Evolutionary conservation across 768 basidiomycete genomes (phyloP).

Genomic region (Mycena vitilis): DNA sequence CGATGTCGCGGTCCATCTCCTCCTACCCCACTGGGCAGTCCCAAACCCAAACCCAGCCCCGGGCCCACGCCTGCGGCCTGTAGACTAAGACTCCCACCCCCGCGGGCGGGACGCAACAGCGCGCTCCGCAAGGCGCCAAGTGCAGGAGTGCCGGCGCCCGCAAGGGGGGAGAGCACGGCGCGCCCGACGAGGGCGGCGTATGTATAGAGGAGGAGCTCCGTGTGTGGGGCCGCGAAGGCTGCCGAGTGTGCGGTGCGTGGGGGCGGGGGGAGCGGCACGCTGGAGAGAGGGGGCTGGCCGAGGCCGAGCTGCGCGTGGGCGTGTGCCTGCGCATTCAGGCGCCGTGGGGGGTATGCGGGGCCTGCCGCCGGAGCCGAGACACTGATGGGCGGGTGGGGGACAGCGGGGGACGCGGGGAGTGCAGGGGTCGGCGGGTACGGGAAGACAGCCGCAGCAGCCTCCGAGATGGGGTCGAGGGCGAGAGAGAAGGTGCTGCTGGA

Average conservation of each 20-base stretch:
- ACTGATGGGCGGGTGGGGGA: slow-evolving; percentile 27
- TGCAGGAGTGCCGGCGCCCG: slow-evolving; percentile 49
- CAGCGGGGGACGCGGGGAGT: slow-evolving; percentile 46
- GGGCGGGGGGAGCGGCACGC: slow-evolving; percentile 28
- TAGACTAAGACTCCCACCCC: slow-evolving; percentile 35
- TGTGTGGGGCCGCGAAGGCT: slow-evolving; percentile 60
- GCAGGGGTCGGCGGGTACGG: slow-evolving; percentile 51
- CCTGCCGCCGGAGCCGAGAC: background rate
- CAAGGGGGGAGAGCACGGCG: slow-evolving; percentile 64
- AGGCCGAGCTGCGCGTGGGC: slow-evolving; percentile 53
- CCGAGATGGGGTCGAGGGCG: slow-evolving; percentile 60
- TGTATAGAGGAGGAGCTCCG: slow-evolving; percentile 84
- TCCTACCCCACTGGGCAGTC: slow-evolving; percentile 31
- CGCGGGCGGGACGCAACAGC: slow-evolving; percentile 56
- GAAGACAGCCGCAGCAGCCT: slow-evolving; percentile 41
- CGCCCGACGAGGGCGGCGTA: slow-evolving; percentile 85
- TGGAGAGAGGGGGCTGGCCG: slow-evolving; percentile 51
- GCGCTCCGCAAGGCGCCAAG: slow-evolving; percentile 61
- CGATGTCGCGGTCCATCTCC: slow-evolving; percentile 48
- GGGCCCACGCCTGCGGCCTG: slow-evolving; percentile 26
- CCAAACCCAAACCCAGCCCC: background rate
- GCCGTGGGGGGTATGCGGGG: slow-evolving; percentile 40
- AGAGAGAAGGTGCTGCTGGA: slow-evolving; percentile 62
- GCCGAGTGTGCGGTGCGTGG: slow-evolving; percentile 57
- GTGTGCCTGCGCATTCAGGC: background rate